Base-by-base conservation (phyloP, 257 asterid species). In the Verbascum thapsus region DNA sequence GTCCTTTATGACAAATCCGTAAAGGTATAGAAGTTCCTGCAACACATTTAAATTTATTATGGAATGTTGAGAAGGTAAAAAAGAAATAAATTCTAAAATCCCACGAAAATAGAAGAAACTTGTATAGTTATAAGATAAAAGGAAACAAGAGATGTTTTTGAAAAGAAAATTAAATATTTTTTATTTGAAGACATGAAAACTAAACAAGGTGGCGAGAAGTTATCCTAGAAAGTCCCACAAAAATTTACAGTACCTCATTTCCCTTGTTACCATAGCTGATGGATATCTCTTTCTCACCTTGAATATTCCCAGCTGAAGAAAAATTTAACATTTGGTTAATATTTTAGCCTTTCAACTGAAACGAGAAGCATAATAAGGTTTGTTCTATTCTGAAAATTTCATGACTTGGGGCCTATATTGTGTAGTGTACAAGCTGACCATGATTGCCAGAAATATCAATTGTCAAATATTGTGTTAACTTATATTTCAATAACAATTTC, bases 181-280 rank as follows among this genome's bases (percentile, higher is more conserved):
- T 13, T 38, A 39, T 5, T 10, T 26, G 63, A n/a, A n/a, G n/a
- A n/a, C n/a, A n/a, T n/a, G n/a, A n/a, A 48, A 40, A 41, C 22
- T 10, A 49, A 54, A 19, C 48, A 42, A 45, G 53, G 16, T 12
- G 20, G 40, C 23, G 17, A 26, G 2, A 17, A 54, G 13, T 19
- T 20, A 26, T 48, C 41, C 30, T 18, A 59, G 61, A 61, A 50
- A 76, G 34, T 15, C 44, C 32, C 16, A 7, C 34, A 30, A 58
- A 66, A 51, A n/a, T 63, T 34, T 49, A 51, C 19, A 47, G 55
- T 79, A 94, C 99, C 99, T 94, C 99, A 75, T 87, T 89, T 58
- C 99, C 99, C 84, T 94, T 94, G 88, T 80, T 69, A 22, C 99
- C 97, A 34, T 92, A 92, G 69, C 96, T 92, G 76, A 92, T 92